Evolutionary conservation across 2,329 filamentous ascomycete species (phyloP), one percentile per base, ranked within the genome.

Genomic region (Penicillium sp.): DNA sequence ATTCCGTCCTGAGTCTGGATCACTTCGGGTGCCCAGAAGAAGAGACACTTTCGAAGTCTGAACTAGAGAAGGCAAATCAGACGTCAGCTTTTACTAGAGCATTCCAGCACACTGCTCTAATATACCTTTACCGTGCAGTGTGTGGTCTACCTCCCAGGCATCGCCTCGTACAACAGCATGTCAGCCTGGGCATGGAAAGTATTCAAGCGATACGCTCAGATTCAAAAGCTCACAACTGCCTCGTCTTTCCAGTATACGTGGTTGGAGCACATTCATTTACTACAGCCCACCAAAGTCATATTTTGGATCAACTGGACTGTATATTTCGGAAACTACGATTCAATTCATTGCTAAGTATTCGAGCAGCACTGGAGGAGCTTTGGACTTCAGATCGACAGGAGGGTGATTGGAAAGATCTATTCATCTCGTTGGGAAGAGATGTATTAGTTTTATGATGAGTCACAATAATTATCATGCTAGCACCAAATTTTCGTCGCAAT

Each of bases 51-150:
- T 56, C 57, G 7, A 49, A 49, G 20, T 27, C 32, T 9, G 45
- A 46, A 18, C 26, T 46, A n/a, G 53, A 64, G 3, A 64, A 71
- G n/a, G 64, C 61, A 0, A 68, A 67, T 3, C 66, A 72, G 32
- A 65, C 71, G 0, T 69, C 68, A n/a, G 64, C 66, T 0, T 65
- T 75, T 1, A 75, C 74, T 46, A 62, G 68, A 0, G 67, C 74
- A 1, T 78, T 78, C 40, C 72, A 74, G 13, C 72, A 75, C 24
- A 63, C 72, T 0, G 75, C 72, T 0, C 68, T 75, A 5, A 72
- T 78, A 6, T 77, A 75, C 49, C 61, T 77, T 1, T 78, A 78
- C 46, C 64, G 75, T 29, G 74, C 73, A 15, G 61, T 78, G 3
- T 76, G 74, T 46, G 68, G 71, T 0, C 60, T 78, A 3, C 66